Percentiles rank a stretch among this genome's conserved stretches.
Conservation (phyloP, 2,329 filamentous ascomycete species). For the Trichoderma pleuroti region DNA sequence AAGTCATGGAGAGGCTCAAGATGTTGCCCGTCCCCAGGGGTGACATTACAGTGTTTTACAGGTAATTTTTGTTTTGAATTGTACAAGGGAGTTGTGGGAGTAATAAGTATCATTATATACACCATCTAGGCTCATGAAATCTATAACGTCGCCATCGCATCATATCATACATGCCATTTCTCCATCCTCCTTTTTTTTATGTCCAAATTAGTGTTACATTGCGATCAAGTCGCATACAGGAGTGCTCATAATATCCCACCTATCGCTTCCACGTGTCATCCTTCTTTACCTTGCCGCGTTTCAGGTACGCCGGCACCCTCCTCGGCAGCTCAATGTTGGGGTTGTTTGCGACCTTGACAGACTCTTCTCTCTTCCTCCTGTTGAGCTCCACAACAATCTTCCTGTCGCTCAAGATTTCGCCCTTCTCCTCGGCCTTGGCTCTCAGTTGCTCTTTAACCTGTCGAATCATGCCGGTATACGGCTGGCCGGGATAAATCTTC, state of each 20-base stretch:
- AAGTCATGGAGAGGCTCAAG: conserved; percentile 67
- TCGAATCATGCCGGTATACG: conserved; percentile 47
- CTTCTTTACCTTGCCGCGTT: conserved; percentile 25
- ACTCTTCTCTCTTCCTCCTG: conserved; percentile 24
- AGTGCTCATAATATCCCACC: background rate
- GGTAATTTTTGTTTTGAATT: conserved; percentile 31
- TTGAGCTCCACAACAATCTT: conserved; percentile 31
- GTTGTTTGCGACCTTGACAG: conserved; percentile 38
- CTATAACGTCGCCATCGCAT: conserved; percentile 2
- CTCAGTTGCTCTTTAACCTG: conserved; percentile 39
- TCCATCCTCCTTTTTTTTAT: background rate
- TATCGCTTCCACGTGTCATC: background rate
- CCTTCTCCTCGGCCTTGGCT: conserved; percentile 34
- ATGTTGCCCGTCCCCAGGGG: conserved; percentile 50
- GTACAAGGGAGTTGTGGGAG: background rate
- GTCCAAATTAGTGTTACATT: conserved; percentile 29
- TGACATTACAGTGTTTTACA: conserved; percentile 54
- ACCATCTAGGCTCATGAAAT: conserved; percentile 3
- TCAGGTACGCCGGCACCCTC: background rate
- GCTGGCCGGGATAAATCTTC: conserved; percentile 51
- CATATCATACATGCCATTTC: conserved; percentile 11
- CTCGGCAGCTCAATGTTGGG: conserved; percentile 39
- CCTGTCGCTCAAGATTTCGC: conserved; percentile 26
- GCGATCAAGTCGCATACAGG: conserved; percentile 11
- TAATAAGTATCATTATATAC: conserved; percentile 6